phyloP scores from a whole-genome alignment of 1,284 basidiomycete species.

The Moesziomyces aphidis region DNA sequence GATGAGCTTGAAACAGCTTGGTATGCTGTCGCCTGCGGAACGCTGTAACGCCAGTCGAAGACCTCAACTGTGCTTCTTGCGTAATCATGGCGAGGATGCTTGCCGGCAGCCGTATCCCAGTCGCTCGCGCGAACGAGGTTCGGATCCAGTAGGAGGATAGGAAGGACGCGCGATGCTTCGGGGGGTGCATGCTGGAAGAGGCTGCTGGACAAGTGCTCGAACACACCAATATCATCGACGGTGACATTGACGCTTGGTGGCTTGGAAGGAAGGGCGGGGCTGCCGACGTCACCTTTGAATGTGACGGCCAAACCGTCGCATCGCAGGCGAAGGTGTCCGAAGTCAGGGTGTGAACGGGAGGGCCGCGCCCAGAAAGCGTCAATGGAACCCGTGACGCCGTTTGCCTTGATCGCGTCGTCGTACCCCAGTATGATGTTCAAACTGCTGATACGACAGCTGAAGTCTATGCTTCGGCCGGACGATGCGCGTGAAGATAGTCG shows the following conservation, averaged over 20 bases:
- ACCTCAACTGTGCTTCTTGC: slow-evolving; percentile 39
- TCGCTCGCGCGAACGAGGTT: slow-evolving; percentile 15
- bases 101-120: not conserved
- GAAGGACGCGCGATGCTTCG: slow-evolving; percentile 24
- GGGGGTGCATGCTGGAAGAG: slow-evolving; percentile 16
- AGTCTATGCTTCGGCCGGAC: slow-evolving; percentile 3
- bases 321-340: slow-evolving; percentile 52
- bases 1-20: not conserved
- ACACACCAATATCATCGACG: slow-evolving; percentile 33
- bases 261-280: not conserved
- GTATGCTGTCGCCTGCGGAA: not conserved
- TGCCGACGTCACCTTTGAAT: not conserved
- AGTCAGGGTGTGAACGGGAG: slow-evolving; percentile 34
- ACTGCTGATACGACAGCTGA: slow-evolving; percentile 19
- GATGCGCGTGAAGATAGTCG: not conserved
- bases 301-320: slow-evolving; percentile 22
- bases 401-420: slow-evolving; percentile 13
- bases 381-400: slow-evolving; percentile 1
- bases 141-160: slow-evolving; percentile 40
- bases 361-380: slow-evolving; percentile 50
- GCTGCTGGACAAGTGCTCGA: slow-evolving; percentile 33
- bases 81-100: slow-evolving; percentile 24
- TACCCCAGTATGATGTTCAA: slow-evolving; percentile 46
- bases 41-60: slow-evolving; percentile 42
- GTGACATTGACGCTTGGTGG: slow-evolving; percentile 7